Percentiles rank a stretch among this genome's conserved stretches.
phyloP scores from a whole-genome alignment of 768 basidiomycete genomes.

The Tricholoma furcatifolium region DNA sequence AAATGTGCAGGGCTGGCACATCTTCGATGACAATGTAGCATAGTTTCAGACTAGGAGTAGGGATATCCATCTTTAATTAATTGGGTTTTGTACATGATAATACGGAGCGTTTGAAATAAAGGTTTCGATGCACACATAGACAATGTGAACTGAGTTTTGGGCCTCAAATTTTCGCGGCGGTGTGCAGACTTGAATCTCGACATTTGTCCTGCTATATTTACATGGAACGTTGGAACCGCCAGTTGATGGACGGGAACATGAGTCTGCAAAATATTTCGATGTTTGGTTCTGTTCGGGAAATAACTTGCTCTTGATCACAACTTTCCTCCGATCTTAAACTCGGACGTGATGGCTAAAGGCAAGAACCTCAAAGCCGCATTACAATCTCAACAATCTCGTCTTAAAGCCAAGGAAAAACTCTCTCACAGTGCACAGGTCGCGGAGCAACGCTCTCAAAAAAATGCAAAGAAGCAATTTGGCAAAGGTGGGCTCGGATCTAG shows the following conservation, averaged over 20 bases:
- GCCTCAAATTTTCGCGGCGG: too few relatives aligned
- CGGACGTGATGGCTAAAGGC: constrained; percentile 38
- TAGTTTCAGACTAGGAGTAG: neutral
- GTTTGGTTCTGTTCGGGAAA: too few relatives aligned
- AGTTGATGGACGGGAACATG: too few relatives aligned
- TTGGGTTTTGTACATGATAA: neutral
- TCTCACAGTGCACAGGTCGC: constrained; percentile 50
- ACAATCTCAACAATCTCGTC: constrained; percentile 65
- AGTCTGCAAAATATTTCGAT: too few relatives aligned
- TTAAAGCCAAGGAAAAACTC: constrained; percentile 60
- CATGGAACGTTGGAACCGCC: too few relatives aligned
- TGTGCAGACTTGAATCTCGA: too few relatives aligned
- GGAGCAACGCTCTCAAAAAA: constrained; percentile 44
- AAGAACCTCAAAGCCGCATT: constrained; percentile 70
- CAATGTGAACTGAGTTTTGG: too few relatives aligned
- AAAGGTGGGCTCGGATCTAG: constrained; percentile 15
- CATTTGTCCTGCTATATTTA: too few relatives aligned
- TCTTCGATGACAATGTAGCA: neutral
- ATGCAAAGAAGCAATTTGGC: constrained; percentile 13
- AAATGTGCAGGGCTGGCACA: neutral
- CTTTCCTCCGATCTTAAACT: neutral
- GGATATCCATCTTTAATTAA: constrained; percentile 2
- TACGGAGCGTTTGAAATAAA: too few relatives aligned
- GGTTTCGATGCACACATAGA: too few relatives aligned
- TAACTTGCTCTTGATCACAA: constrained; percentile 1